These are phyloP conservation scores for Quercus wislizeni DNA, from an alignment of 306 rosid genomes.

Conservation along the genomic window DNA sequence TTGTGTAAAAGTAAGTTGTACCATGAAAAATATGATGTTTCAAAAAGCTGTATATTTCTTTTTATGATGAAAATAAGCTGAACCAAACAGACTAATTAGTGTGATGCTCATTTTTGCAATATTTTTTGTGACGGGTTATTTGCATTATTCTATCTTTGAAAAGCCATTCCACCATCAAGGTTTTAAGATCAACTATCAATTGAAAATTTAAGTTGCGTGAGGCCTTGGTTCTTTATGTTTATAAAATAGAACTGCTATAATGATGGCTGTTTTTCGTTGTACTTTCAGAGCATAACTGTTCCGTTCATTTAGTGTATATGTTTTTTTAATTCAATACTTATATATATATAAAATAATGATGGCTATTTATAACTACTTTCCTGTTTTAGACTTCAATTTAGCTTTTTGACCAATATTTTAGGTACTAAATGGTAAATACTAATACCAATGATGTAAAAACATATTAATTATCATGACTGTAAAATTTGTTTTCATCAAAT, in stretches of 20 bases:
- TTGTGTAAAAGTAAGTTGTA: no score
- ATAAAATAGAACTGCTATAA: background rate
- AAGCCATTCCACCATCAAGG: background rate
- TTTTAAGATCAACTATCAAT: background rate
- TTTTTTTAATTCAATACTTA: no score
- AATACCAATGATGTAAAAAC: background rate
- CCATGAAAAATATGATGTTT: no score
- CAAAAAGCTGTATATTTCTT: no score
- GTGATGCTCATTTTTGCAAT: constrained; percentile 5
- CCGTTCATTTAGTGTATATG: no score
- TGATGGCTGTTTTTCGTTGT: no score
- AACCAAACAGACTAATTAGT: background rate
- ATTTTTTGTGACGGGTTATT: background rate
- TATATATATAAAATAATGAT: background rate
- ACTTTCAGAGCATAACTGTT: no score
- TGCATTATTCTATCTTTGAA: background rate
- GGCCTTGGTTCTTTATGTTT: background rate
- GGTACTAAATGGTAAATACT: no score
- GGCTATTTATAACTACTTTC: background rate
- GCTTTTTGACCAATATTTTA: background rate
- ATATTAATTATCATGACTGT: background rate
- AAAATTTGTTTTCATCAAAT: background rate
- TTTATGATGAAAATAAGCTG: no score
- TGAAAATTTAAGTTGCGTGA: background rate
- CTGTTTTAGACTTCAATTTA: background rate